Evolutionary conservation across 2,329 filamentous ascomycete species (phyloP).

Genomic region (Ophiostoma australiae): DNA sequence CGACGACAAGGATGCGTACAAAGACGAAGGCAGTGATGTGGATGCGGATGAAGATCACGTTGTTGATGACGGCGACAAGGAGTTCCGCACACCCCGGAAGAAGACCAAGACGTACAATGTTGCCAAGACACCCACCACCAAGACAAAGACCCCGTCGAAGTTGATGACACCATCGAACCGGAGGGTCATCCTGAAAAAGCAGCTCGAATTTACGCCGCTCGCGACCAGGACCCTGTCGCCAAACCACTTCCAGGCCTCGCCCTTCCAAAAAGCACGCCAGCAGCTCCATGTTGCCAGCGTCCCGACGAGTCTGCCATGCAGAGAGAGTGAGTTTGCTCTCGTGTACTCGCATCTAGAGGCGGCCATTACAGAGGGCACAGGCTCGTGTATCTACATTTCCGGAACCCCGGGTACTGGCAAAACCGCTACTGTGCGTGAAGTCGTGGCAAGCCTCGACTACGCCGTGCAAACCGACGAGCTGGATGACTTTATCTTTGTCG

Average conservation of each 20-base stretch:
- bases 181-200: conserved; percentile 70
- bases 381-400: conserved; percentile 97
- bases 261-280: conserved; percentile 84
- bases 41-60: neutral
- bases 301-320: conserved; percentile 80
- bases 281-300: conserved; percentile 92
- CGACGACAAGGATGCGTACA: conserved; percentile 2
- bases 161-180: conserved; percentile 41
- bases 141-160: conserved; percentile 42
- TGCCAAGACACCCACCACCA: conserved; percentile 53
- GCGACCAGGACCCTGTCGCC: conserved; percentile 80
- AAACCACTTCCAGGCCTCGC: conserved; percentile 67
- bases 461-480: conserved; percentile 84
- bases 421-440: conserved; percentile 93
- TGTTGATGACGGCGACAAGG: conserved; percentile 34
- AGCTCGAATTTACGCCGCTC: conserved; percentile 91
- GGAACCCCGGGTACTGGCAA: conserved; percentile 98
- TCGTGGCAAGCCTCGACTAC: conserved; percentile 82
- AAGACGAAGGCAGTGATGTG: conserved; percentile 28
- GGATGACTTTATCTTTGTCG: conserved; percentile 97
- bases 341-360: conserved; percentile 93
- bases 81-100: conserved; percentile 36
- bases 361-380: conserved; percentile 87
- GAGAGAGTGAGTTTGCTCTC: conserved; percentile 83
- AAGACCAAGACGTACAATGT: conserved; percentile 32